Evolutionary conservation across 1,139 yeast species (phyloP).

Genomic region (Kodamaea anthophila): DNA sequence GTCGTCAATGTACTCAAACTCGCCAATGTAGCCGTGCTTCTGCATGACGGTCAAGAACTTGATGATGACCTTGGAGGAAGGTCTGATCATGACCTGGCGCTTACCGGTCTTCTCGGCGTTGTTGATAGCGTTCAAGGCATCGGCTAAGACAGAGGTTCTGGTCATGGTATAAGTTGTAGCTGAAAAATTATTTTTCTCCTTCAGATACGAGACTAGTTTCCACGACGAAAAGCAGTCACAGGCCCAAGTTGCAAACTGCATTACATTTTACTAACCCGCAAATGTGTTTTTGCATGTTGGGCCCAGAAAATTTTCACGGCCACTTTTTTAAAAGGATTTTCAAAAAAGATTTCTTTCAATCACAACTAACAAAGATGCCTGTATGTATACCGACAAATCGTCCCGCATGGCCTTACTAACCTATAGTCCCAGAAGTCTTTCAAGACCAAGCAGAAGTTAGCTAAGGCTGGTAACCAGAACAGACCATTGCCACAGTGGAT

Average conservation of each 20-base stretch:
- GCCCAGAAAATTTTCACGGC: constrained; percentile 9
- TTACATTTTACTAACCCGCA: constrained; percentile 3
- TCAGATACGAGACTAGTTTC: too few species aligned
- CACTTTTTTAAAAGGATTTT: constrained; percentile 5
- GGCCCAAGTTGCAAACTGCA: constrained; percentile 3
- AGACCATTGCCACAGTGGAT: constrained; percentile 99
- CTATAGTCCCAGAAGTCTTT: constrained; percentile 90
- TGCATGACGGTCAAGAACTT: constrained; percentile 97
- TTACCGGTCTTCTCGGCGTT: constrained; percentile 99
- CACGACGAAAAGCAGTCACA: constrained; percentile 10
- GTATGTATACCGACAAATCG: constrained; percentile 16
- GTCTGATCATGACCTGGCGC: constrained; percentile 98
- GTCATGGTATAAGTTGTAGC: constrained; percentile 67
- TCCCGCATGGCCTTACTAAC: constrained; percentile 14
- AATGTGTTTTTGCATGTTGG: constrained; percentile 3
- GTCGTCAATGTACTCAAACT: constrained; percentile 97
- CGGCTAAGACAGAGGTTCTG: constrained; percentile 98
- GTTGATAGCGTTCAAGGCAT: constrained; percentile 97
- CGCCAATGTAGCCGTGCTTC: constrained; percentile 99
- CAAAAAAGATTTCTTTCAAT: constrained; percentile 5
- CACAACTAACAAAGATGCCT: constrained; percentile 20
- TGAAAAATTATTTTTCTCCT: constrained; percentile 2
- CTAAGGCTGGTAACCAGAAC: constrained; percentile 99
- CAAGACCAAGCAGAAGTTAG: constrained; percentile 98
- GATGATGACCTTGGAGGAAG: constrained; percentile 97